Evolutionary conservation across 441 rosid species (phyloP), one percentile per base, ranked within the genome.

Genomic region (Erodium moschatum): DNA sequence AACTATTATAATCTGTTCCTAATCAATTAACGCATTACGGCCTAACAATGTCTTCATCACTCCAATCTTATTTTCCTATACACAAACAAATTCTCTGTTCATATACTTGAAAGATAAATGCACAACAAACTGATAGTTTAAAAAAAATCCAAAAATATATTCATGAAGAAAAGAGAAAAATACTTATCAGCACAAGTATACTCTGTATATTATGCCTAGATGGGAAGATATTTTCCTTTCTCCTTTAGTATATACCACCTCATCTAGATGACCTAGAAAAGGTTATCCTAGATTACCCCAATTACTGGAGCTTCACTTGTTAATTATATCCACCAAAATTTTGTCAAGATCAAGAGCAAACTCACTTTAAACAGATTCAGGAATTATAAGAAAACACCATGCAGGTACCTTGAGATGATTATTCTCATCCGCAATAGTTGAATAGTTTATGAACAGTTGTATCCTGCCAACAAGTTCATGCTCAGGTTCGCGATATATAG

Each of bases 391-490:
- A 27, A 27, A 5, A 64, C 4, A 8, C 40, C 42, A 64, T n/a
- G 8, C 70, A 73, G 82, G 62, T 65, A 94, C 99, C 92, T 94
- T 94, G 73, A 80, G 84, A 76, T 78, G 52, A 46, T 46, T 85
- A 67, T 94, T 58, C 63, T 58, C 97, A 74, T 91, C 97, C 65
- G 85, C 81, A 79, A 86, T 91, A 40, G 91, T 88, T 66, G 96
- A 91, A 76, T 94, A 94, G 74, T 82, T 79, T 67, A 91, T 83
- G 73, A 81, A 86, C 50, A 94, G 89, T 78, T 94, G 99, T 70
- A 94, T 76, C 79, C 85, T 91, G 61, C 99, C 99, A 69, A 87
- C 90, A 65, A 78, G 86, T 72, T 91, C 96, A 79, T 94, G 99
- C 74, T 88, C 96, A 58, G 99, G 99, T 82, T 94, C 97, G 52